These are phyloP conservation scores for Aspergillus biplanus DNA, from an alignment of 495 filamentous ascomycete species.

Conservation along the genomic window DNA sequence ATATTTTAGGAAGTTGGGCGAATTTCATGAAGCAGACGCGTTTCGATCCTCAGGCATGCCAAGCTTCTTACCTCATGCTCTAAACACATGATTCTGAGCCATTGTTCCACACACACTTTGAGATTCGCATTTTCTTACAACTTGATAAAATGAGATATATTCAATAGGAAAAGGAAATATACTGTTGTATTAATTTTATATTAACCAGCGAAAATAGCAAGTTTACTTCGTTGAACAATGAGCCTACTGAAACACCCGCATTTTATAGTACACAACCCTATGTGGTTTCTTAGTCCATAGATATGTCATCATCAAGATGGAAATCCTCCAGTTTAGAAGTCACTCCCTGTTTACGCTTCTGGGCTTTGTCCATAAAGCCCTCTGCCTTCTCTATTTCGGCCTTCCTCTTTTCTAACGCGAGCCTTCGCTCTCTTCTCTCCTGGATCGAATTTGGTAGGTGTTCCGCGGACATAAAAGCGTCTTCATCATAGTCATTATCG, in stretches of 20 bases:
- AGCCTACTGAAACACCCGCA: neutral
- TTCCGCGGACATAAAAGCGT: conserved; percentile 29
- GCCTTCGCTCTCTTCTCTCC: conserved; percentile 34
- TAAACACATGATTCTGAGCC: neutral
- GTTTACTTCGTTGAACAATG: too few relatives aligned
- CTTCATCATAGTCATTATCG: conserved; percentile 23
- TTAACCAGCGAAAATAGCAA: too few relatives aligned
- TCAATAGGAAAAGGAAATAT: too few relatives aligned
- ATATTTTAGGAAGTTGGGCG: conserved; percentile 8
- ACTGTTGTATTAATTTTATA: too few relatives aligned
- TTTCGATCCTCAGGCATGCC: conserved; percentile 28
- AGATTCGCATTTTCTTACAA: too few relatives aligned
- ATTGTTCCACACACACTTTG: neutral
- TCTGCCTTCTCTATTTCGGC: conserved; percentile 37
- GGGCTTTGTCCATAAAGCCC: conserved; percentile 43
- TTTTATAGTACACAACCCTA: neutral
- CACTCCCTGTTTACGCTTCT: conserved; percentile 37
- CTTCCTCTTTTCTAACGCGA: conserved; percentile 40
- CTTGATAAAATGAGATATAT: too few relatives aligned
- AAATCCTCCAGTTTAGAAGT: conserved; percentile 37
- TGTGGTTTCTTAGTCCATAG: conserved; percentile 54
- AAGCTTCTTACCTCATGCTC: conserved; percentile 21
- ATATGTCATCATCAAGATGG: conserved; percentile 35
- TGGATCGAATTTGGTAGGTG: conserved; percentile 29
- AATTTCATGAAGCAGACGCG: conserved; percentile 22